These are phyloP conservation scores for Diaporthe aspalathi DNA, from an alignment of 2,329 filamentous ascomycete species.

Conservation along the genomic window DNA sequence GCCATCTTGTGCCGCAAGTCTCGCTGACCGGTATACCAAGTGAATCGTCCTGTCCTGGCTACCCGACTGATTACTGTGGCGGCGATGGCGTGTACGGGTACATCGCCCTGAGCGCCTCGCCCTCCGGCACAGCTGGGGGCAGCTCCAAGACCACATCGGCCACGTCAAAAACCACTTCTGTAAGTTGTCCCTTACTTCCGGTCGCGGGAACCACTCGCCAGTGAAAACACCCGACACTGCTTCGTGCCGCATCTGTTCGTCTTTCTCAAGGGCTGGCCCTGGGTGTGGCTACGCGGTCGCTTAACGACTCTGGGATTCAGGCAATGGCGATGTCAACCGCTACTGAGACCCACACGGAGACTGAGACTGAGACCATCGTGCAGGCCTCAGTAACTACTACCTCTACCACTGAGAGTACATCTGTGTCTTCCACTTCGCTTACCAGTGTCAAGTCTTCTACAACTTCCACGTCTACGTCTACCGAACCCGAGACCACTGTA, in stretches of 20 bases:
- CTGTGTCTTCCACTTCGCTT: constrained; percentile 45
- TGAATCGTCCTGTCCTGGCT: constrained; percentile 74
- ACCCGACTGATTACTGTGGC: constrained; percentile 73
- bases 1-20: no score
- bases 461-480: constrained; percentile 34
- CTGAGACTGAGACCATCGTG: constrained; percentile 50
- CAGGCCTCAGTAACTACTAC: constrained; percentile 50
- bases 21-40: constrained; percentile 12
- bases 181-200: constrained; percentile 30
- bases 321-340: constrained; percentile 41
- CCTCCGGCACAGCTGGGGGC: constrained; percentile 66
- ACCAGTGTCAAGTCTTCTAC: constrained; percentile 39
- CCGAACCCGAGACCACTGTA: constrained; percentile 32
- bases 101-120: constrained; percentile 62
- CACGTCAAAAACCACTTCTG: constrained; percentile 40
- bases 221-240: not conserved
- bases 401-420: constrained; percentile 44
- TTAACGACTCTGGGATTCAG: constrained; percentile 43
- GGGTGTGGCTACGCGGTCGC: constrained; percentile 33
- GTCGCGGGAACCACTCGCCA: not conserved
- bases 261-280: constrained; percentile 5
- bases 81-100: constrained; percentile 73
- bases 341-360: constrained; percentile 39
- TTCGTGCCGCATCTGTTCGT: constrained; percentile 26
- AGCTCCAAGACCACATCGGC: constrained; percentile 39